phyloP scores from a whole-genome alignment of 2,329 filamentous ascomycete species.

The Apiospora sp. region DNA sequence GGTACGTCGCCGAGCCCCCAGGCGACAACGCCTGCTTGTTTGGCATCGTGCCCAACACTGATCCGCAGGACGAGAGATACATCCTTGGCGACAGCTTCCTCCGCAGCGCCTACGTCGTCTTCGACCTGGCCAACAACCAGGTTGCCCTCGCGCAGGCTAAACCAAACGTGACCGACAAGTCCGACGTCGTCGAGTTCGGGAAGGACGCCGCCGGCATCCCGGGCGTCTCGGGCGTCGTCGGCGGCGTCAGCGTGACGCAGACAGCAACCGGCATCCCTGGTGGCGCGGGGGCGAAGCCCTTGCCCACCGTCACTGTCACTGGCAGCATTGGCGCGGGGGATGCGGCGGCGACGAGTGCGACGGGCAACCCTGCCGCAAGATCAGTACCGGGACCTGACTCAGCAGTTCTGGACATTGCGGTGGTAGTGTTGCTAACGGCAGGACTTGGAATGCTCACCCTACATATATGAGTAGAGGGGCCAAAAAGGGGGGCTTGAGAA shows the following conservation, averaged over 20 bases:
- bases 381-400: constrained; percentile 34
- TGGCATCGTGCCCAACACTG: constrained; percentile 57
- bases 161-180: constrained; percentile 57
- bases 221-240: constrained; percentile 51
- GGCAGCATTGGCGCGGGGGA: constrained; percentile 27
- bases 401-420: constrained; percentile 29
- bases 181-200: constrained; percentile 56
- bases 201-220: constrained; percentile 49
- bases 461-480: neutral
- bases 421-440: neutral
- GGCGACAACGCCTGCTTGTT: constrained; percentile 57
- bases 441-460: neutral
- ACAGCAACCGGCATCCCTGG: constrained; percentile 35
- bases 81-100: constrained; percentile 67
- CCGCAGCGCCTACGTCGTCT: constrained; percentile 67
- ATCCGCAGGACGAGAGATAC: constrained; percentile 46
- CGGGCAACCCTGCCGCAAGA: constrained; percentile 32
- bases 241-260: constrained; percentile 40
- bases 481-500: neutral
- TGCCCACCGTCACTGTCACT: constrained; percentile 29
- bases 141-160: constrained; percentile 62
- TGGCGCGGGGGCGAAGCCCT: constrained; percentile 27
- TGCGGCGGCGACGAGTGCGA: constrained; percentile 28
- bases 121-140: constrained; percentile 65
- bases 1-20: constrained; percentile 44